Base-by-base conservation (phyloP, 2,329 filamentous ascomycete species). In the Knufia fluminis region DNA sequence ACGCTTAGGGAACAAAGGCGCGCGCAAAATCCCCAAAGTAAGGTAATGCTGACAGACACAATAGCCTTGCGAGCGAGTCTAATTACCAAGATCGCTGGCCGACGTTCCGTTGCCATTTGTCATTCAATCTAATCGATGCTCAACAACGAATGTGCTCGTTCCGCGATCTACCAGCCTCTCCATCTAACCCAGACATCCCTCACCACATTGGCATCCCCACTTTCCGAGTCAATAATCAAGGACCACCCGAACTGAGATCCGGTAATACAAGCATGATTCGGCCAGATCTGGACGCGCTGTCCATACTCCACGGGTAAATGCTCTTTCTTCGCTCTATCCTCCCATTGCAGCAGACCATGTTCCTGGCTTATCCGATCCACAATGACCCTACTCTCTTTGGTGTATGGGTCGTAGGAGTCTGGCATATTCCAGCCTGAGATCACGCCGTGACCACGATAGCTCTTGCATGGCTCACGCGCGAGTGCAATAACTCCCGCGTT, bases 261-360 rank as follows among this genome's bases (percentile, higher is more conserved):
- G 1, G 85, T 78, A 57, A 91, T 83, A 62, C 86, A 92, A 31
- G 85, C 80, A 67, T 92, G 86, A 59, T 91, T 91, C 0, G 86
- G 85, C 80, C 83, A 90, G 6, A 91, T 69, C 50, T 79, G 72
- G 22, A 90, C 66, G 59, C 79, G 79, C 60, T 87, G 77, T 0
- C 86, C 85, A 26, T 86, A 69, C 2, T 64, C 54, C 50, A 87
- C 61, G 41, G 67, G 61, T 42, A 75, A 65, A n/a, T 70, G 64
- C 9, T 70, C 63, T 23, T 56, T 56, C 32, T 33, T 22, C 0
- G 71, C 73, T 33, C 71, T 67, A 10, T 61, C 55, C 12, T 69
- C 66, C 78, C 83, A 88, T 1, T 69, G 71, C 58, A 91, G 61
- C 48, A 88, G 79, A 0, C 83, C 85, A 66, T 91, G 86, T 67